Conservation (phyloP, 2,329 filamentous ascomycete genomes). For the Colletotrichum kahawae region DNA sequence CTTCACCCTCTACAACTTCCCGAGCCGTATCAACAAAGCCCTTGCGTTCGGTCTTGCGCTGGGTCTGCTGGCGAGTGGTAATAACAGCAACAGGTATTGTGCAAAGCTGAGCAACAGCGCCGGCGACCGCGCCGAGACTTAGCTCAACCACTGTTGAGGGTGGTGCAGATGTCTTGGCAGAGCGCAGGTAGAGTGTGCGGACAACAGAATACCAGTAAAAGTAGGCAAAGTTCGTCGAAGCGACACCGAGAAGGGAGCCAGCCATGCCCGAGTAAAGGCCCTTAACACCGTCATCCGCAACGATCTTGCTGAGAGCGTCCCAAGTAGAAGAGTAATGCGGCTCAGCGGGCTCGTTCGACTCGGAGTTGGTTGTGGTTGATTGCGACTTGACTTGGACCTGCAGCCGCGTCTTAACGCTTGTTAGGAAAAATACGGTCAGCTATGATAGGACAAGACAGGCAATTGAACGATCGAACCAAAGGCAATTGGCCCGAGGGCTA, state of each 20-base stretch:
- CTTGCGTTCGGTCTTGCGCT: slow-evolving; percentile 82
- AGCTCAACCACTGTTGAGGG: slow-evolving; percentile 86
- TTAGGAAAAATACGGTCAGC: background rate
- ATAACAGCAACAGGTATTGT: slow-evolving; percentile 96
- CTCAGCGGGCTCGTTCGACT: slow-evolving; percentile 50
- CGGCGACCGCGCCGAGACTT: slow-evolving; percentile 82
- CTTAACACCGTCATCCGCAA: slow-evolving; percentile 76
- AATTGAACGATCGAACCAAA: background rate
- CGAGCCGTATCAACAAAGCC: slow-evolving; percentile 84
- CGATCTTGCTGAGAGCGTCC: slow-evolving; percentile 87
- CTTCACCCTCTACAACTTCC: slow-evolving; percentile 89
- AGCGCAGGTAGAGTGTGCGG: slow-evolving; percentile 76
- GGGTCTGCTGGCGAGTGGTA: slow-evolving; percentile 95
- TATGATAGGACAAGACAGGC: slow-evolving; percentile 10
- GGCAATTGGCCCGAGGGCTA: background rate
- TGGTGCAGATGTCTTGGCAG: slow-evolving; percentile 52
- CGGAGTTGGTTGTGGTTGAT: slow-evolving; percentile 42
- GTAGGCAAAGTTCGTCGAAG: slow-evolving; percentile 98
- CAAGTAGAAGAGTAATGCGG: slow-evolving; percentile 85
- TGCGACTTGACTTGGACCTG: slow-evolving; percentile 87
- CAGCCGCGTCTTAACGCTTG: slow-evolving; percentile 91
- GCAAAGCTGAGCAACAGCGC: slow-evolving; percentile 91
- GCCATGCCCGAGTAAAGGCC: slow-evolving; percentile 91
- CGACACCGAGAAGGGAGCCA: slow-evolving; percentile 87
- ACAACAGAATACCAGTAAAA: slow-evolving; percentile 99